These are phyloP conservation scores for Ogataea paradorogensis DNA, from an alignment of 805 yeast species.

Conservation along the genomic window DNA sequence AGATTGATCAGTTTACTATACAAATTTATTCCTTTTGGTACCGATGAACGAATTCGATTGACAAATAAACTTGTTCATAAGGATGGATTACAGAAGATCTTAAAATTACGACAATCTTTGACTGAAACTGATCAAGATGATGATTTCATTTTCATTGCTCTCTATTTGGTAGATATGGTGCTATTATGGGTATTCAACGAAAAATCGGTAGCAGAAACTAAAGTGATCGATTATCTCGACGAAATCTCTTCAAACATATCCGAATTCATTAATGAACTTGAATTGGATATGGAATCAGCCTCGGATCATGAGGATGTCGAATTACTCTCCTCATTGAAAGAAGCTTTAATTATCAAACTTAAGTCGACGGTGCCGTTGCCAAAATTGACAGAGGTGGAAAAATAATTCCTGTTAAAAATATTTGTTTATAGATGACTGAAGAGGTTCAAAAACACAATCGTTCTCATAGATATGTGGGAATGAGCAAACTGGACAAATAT, in stretches of 20 bases:
- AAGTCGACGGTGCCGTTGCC: constrained; percentile 1
- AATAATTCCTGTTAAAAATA: constrained; percentile 1
- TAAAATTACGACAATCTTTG: constrained; percentile 3
- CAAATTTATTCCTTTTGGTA: constrained; percentile 15
- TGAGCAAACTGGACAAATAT: constrained; percentile 34
- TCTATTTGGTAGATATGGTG: constrained; percentile 1
- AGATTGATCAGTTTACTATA: constrained; percentile 13
- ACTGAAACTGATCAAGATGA: not conserved
- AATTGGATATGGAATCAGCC: not conserved
- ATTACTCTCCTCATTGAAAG: not conserved
- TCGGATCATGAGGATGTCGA: constrained; percentile 1
- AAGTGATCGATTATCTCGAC: not conserved
- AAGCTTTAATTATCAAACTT: constrained; percentile 1
- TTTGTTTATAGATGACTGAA: constrained; percentile 5
- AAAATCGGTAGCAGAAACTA: constrained; percentile 1
- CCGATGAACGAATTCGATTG: constrained; percentile 21
- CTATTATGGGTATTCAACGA: constrained; percentile 13
- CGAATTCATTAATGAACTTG: not conserved
- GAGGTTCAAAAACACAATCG: constrained; percentile 3
- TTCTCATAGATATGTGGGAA: constrained; percentile 23
- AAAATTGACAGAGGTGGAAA: constrained; percentile 8
- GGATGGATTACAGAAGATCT: constrained; percentile 12
- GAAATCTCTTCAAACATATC: not conserved
- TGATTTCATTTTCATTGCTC: constrained; percentile 4
- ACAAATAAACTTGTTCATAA: constrained; percentile 19